Evolutionary conservation across 2,329 filamentous ascomycete species (phyloP), one percentile per base, ranked within the genome.

Genomic region (Clathrospora elynae): DNA sequence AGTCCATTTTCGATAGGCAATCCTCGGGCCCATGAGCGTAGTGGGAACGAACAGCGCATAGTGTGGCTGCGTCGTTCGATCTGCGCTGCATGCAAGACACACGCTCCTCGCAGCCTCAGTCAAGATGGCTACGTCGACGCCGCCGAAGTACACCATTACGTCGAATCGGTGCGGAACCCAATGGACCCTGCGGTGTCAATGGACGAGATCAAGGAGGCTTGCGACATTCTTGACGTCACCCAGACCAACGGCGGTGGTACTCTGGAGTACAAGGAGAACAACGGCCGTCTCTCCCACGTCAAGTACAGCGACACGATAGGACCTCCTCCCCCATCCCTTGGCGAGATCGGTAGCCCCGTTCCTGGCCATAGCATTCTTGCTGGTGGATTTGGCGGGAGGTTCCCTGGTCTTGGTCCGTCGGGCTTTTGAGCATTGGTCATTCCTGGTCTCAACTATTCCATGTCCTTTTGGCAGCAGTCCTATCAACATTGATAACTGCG

Each of bases 191-290:
- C 74, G 58, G 82, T 75, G 68, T 76, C 53, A 68, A 83, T 75
- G 62, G 78, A 77, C 17, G 91, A 96, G 60, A 78, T 97, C 57
- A 78, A 92, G 25, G 84, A 88, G 43, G 86, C 95, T 45, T 93
- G 88, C 67, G 92, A 97, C 60, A 96, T 92, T 1, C 89, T 96
- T 66, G 93, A 93, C 43, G 95, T 87, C 59, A 67, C 75, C 2
- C 83, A 85, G 46, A 97, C 47, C 17, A 66, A 97, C 60, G 93
- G 93, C 31, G 92, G 92, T 30, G 93, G 93, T n/a, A 86, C 81
- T 17, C 95, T 99, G 62, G 83, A 87, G 22, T 78, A 87, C 51
- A 80, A 79, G 48, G 76, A 78, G 25, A 79, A 82, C 34, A 74
- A 70, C 3, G 62, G 63, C 6, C 57, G 56, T 11, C 62, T 72